Evolutionary conservation across 208 protist genomes (phyloP), one percentile per base, ranked within the genome.

Genomic region (Acanthamoeba comandoni): DNA sequence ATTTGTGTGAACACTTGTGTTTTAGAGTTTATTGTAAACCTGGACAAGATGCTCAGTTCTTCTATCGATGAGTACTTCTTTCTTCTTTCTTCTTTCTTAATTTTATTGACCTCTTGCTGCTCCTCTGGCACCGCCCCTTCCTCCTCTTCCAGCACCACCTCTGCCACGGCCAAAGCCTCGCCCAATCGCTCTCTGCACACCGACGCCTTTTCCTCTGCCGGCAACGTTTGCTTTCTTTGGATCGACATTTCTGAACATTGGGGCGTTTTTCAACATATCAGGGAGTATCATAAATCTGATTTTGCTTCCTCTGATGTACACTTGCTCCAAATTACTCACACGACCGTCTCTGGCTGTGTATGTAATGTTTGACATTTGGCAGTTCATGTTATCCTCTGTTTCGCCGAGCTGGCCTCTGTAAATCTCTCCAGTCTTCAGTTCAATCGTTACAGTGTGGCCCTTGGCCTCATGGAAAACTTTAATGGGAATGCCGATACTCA

Each of bases 331-430:
- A 24, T 95, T 92, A 29, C 73, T 91, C 4, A 96, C 89, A 39
- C 77, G 91, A 13, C 96, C 96, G 71, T 97, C 95, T 57, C 93
- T 91, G 19, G 90, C 91, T 15, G 96, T 97, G 19, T 95, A 91
- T 15, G 92, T 96, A 57, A 97, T 94, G 77, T 97, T 94, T 58
- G 35, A 39, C 79, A 98, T 85, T 24, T 95, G 91, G 57, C 89
- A 95, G 92, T 98, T 97, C 96, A 97, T 97, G 92, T 96, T 97
- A 92, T 98, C 97, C 93, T 98, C 97, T 12, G 93, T 93, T 69
- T 97, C 95, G 12, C 95, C 85, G 19, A 98, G 92, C 35, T 94
- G 94, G n/a, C 97, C 97, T 39, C 96, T 91, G 87, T 97, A 98
- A 2, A 97, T 58, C 91, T 97, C 96, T 26, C 96, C 96, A 12